phyloP scores from a whole-genome alignment of 108 stramenopile species.

The Skeletonema grethae region DNA sequence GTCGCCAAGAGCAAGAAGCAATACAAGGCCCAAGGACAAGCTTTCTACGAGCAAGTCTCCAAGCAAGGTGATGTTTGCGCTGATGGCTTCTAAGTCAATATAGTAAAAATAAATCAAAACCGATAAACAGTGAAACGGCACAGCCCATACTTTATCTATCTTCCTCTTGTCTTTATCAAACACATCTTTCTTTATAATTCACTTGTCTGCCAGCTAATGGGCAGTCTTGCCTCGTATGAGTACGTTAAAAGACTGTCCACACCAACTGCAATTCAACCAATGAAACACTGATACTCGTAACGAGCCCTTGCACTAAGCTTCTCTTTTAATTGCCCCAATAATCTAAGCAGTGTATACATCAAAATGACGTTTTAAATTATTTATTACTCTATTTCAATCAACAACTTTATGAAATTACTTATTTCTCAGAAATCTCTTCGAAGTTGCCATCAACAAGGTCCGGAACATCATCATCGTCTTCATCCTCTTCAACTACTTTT shows the following conservation, averaged over 20 bases:
- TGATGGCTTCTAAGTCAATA: conserved; percentile 73
- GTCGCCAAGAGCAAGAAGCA: conserved; percentile 67
- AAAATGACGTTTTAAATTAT: not conserved
- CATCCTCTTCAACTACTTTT: conserved; percentile 61
- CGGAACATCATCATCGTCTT: conserved; percentile 93
- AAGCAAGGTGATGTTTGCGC: conserved; percentile 87
- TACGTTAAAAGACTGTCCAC: too few relatives aligned
- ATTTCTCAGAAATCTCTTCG: conserved; percentile 85
- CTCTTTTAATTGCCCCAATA: not conserved
- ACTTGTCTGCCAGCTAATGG: too few relatives aligned
- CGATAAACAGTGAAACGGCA: conserved; percentile 7
- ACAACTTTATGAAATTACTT: conserved; percentile 5
- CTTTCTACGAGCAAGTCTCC: conserved; percentile 73
- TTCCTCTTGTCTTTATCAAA: too few relatives aligned
- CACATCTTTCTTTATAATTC: too few relatives aligned
- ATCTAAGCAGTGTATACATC: not conserved
- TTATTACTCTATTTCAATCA: conserved; percentile 3
- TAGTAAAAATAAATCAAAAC: conserved; percentile 6
- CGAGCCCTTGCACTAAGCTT: too few relatives aligned
- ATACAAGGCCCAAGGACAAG: conserved; percentile 77
- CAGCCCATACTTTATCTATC: not conserved
- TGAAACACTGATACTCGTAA: too few relatives aligned
- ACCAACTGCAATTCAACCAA: too few relatives aligned
- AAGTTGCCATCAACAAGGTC: conserved; percentile 97
- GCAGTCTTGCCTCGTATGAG: too few relatives aligned